These are phyloP conservation scores for Candida methanosorbosa DNA, from an alignment of 805 yeast species.

Conservation along the genomic window DNA sequence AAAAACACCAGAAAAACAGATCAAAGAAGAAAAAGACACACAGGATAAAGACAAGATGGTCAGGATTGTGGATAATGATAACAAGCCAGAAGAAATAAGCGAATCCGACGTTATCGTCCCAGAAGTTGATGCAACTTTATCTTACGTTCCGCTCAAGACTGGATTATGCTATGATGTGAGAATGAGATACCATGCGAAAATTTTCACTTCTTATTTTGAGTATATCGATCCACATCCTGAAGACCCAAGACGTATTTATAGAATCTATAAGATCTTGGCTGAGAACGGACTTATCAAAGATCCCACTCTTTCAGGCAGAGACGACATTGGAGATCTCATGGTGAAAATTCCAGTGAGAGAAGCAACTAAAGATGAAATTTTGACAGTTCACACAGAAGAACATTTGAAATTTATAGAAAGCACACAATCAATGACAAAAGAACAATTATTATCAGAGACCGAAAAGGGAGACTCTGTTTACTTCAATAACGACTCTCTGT, in stretches of 20 bases:
- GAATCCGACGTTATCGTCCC: conserved; percentile 38
- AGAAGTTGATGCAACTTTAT: conserved; percentile 53
- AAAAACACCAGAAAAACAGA: too few species aligned
- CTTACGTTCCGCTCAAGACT: conserved; percentile 71
- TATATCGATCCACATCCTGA: conserved; percentile 99
- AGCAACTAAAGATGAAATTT: conserved; percentile 79
- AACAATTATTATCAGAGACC: conserved; percentile 69
- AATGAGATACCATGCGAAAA: conserved; percentile 95
- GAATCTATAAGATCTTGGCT: conserved; percentile 87
- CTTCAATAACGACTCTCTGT: conserved; percentile 80
- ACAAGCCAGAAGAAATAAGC: conserved; percentile 1
- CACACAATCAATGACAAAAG: conserved; percentile 71
- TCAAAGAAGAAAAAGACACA: conserved; percentile 1
- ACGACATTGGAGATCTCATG: conserved; percentile 81
- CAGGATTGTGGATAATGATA: neutral
- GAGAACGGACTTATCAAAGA: conserved; percentile 88
- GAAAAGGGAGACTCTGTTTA: conserved; percentile 93
- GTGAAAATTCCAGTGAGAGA: conserved; percentile 83
- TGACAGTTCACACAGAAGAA: conserved; percentile 75
- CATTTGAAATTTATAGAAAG: conserved; percentile 70
- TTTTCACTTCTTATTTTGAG: conserved; percentile 84
- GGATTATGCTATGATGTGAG: conserved; percentile 95
- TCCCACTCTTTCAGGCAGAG: conserved; percentile 60
- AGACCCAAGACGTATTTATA: conserved; percentile 92
- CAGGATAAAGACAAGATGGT: neutral